A percentile compares a stretch with the other conserved stretches of the same genome.
Evolutionary conservation across 768 basidiomycete species (phyloP).

Genomic region (Suillus subalutaceus): DNA sequence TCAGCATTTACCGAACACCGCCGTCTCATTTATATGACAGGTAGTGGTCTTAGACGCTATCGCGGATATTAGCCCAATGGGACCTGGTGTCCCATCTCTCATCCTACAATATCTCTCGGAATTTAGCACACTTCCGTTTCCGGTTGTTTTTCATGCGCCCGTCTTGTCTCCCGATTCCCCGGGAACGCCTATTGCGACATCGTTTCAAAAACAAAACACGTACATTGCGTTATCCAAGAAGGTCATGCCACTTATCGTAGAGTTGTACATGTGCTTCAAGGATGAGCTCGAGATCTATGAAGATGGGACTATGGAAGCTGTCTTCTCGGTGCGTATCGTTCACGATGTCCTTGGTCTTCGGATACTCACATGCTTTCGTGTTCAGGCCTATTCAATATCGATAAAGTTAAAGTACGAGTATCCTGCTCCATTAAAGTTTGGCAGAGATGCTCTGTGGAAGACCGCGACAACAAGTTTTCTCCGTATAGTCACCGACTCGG

Average conservation of each 20-base stretch:
- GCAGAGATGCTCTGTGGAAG: slow-evolving; percentile 90
- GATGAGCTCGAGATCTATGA: slow-evolving; percentile 24
- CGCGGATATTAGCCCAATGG: slow-evolving; percentile 63
- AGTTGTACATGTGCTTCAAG: slow-evolving; percentile 66
- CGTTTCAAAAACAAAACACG: slow-evolving; percentile 67
- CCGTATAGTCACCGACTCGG: slow-evolving; percentile 69
- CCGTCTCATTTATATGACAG: slow-evolving; percentile 39
- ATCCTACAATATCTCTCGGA: slow-evolving; percentile 85
- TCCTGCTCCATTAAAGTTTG: slow-evolving; percentile 84
- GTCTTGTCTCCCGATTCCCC: slow-evolving; percentile 17
- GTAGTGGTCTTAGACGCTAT: slow-evolving; percentile 73
- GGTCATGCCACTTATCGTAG: slow-evolving; percentile 80
- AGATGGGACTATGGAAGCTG: slow-evolving; percentile 83
- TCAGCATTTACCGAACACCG: neutral
- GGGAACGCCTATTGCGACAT: slow-evolving; percentile 10
- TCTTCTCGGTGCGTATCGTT: slow-evolving; percentile 62
- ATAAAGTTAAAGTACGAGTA: slow-evolving; percentile 96
- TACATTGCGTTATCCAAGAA: slow-evolving; percentile 91
- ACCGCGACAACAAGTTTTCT: slow-evolving; percentile 83
- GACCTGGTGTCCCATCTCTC: slow-evolving; percentile 65
- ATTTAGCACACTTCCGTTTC: slow-evolving; percentile 84
- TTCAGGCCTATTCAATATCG: slow-evolving; percentile 83
- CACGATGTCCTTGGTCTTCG: neutral
- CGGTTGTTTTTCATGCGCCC: slow-evolving; percentile 64
- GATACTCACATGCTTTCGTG: neutral